A percentile compares a stretch with the other conserved stretches of the same genome.
Evolutionary conservation across 257 asterid genomes (phyloP).

Genomic region (Ophiorrhiza pumila): DNA sequence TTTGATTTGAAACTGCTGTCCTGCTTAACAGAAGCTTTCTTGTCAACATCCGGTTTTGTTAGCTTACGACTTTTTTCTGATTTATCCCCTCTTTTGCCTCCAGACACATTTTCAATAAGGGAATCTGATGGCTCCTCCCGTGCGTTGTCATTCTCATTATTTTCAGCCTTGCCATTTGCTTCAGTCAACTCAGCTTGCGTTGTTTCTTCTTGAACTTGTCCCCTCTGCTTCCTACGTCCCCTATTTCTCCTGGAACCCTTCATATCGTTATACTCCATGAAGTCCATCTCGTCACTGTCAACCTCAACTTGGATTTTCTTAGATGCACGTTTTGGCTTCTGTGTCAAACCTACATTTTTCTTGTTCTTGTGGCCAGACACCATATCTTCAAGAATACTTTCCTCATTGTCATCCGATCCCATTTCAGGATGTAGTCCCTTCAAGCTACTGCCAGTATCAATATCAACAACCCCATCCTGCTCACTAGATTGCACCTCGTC

Average conservation of each 20-base stretch:
- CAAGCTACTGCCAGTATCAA: constrained; percentile 25
- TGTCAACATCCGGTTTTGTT: constrained; percentile 35
- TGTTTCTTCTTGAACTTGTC: constrained; percentile 39
- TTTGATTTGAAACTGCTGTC: constrained; percentile 50
- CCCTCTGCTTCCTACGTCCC: constrained; percentile 64
- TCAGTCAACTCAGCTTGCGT: constrained; percentile 20
- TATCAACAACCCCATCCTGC: constrained; percentile 25
- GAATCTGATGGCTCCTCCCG: constrained; percentile 36
- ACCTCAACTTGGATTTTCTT: constrained; percentile 33
- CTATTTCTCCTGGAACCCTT: constrained; percentile 61
- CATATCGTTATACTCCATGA: constrained; percentile 67
- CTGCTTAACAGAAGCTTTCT: constrained; percentile 47
- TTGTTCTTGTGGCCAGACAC: constrained; percentile 50
- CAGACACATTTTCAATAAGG: constrained; percentile 35
- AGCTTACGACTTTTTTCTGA: constrained; percentile 36
- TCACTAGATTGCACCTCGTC: constrained; percentile 36
- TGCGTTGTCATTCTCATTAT: constrained; percentile 31
- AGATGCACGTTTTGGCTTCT: constrained; percentile 35
- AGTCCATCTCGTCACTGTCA: constrained; percentile 59
- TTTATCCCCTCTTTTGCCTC: constrained; percentile 34
- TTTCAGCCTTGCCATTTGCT: constrained; percentile 26
- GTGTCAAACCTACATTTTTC: constrained; percentile 31
- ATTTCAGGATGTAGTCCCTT: constrained; percentile 24
- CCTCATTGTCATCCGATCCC: constrained; percentile 60
- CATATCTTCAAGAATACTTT: constrained; percentile 78